phyloP scores from a whole-genome alignment of 129 eudicot genomes.

The Saposhnikovia divaricata region DNA sequence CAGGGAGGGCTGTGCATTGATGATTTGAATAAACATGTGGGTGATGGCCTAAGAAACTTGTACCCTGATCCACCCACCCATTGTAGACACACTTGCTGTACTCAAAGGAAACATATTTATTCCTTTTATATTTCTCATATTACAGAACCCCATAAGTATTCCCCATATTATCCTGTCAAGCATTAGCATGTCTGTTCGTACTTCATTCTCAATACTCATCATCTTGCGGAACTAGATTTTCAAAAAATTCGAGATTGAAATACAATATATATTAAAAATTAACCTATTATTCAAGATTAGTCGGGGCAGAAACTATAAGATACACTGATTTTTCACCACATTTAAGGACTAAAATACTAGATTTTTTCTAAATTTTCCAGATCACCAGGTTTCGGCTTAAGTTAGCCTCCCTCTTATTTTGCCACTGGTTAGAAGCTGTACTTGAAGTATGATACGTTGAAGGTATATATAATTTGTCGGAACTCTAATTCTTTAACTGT shows the following conservation, averaged over 20 bases:
- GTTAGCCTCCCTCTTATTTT: no score
- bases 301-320: neutral
- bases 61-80: constrained; percentile 20
- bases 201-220: neutral
- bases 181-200: constrained; percentile 11
- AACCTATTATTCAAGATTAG: neutral
- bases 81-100: constrained; percentile 23
- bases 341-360: no score
- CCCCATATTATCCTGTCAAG: constrained; percentile 5
- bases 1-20: constrained; percentile 13
- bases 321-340: neutral
- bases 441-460: no score
- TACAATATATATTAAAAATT: no score
- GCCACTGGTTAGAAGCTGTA: no score
- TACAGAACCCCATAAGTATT: constrained; percentile 8
- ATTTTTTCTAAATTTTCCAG: no score
- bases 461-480: neutral
- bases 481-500: neutral
- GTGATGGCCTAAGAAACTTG: constrained; percentile 18
- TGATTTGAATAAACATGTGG: constrained; percentile 34
- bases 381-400: no score
- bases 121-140: neutral
- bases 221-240: neutral
- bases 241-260: neutral
- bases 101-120: constrained; percentile 28